Base-by-base conservation (phyloP, 2,329 filamentous ascomycete genomes). In the Hymenoscyphus linearis region DNA sequence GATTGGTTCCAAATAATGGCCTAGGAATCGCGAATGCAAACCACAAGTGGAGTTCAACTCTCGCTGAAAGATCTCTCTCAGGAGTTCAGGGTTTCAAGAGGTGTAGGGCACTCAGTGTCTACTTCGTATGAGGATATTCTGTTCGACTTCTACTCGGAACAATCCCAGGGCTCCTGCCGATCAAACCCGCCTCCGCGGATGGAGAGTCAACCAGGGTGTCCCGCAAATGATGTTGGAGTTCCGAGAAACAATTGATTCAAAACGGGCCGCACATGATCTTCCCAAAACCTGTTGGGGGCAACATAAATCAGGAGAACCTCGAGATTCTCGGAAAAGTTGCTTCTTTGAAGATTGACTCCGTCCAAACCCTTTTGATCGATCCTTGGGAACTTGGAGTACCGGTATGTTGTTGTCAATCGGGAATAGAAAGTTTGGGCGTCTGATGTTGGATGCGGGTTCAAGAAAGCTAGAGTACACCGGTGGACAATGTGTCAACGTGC, bases 161-260 rank as follows among this genome's bases (percentile, higher is more conserved):
- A 47, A 57, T 58, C 58, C 61, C 64, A 66, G 57, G 18, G n/a
- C n/a, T 36, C 56, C 25, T 27, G 61, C 57, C 60, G 64, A 65
- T 65, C 61, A 61, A 63, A 56, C 31, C 13, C 55, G 55, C 55
- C 55, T 58, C 55, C 22, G 27, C 35, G 44, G 57, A 25, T 34
- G 57, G 50, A 52, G 27, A 27, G 52, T 27, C 25, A 37, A 26
- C 47, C 58, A 55, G 59, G 22, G 60, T 60, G 47, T 44, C 59
- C 60, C 54, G 57, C 57, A 61, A 59, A 55, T 52, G 58, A 37
- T 44, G 59, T 60, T 64, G 62, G 58, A 62, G 60, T 57, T 47
- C 31, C 26, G 59, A 36, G 56, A 35, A 27, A 36, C 16, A 44
- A 47, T 27, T 16, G 27, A 36, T 55, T 18, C 52, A 27, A 34